Conservation (phyloP, 257 asterid species). For the Thymus quinquecostatus region DNA sequence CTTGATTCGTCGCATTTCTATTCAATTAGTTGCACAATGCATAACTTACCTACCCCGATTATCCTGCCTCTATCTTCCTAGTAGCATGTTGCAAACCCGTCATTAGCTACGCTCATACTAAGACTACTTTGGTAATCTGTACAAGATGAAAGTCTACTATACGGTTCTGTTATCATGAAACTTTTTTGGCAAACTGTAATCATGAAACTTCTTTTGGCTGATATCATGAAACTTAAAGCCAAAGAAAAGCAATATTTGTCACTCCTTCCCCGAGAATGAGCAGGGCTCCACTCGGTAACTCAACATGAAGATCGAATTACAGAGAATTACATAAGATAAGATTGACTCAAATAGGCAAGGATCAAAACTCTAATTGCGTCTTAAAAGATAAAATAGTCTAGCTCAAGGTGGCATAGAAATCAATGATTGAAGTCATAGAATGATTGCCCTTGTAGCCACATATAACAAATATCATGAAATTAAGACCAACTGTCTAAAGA, state of each 20-base stretch:
- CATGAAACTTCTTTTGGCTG: no score
- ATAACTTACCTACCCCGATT: no score
- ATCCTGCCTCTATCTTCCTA: no score
- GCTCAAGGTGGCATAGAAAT: not conserved
- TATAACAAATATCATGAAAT: not conserved
- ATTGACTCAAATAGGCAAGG: not conserved
- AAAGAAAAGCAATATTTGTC: not conserved
- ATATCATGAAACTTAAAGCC: slow-evolving; percentile 5
- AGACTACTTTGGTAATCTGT: no score
- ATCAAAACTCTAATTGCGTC: not conserved
- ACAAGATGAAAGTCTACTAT: no score
- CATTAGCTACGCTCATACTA: no score
- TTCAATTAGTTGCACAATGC: no score
- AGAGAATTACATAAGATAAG: not conserved
- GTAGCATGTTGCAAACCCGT: no score
- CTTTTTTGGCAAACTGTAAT: not conserved
- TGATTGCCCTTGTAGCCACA: not conserved
- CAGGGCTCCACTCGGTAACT: not conserved
- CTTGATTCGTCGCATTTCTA: slow-evolving; percentile 15
- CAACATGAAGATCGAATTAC: not conserved
- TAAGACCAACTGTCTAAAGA: not conserved
- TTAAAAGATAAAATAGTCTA: not conserved
- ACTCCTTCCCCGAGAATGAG: slow-evolving; percentile 1
- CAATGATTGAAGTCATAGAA: not conserved
- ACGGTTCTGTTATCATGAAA: not conserved